A percentile compares a stretch with the other conserved stretches of the same genome.
Conservation (phyloP, 1,284 basidiomycete species). For the Trichosporon ovoides region DNA sequence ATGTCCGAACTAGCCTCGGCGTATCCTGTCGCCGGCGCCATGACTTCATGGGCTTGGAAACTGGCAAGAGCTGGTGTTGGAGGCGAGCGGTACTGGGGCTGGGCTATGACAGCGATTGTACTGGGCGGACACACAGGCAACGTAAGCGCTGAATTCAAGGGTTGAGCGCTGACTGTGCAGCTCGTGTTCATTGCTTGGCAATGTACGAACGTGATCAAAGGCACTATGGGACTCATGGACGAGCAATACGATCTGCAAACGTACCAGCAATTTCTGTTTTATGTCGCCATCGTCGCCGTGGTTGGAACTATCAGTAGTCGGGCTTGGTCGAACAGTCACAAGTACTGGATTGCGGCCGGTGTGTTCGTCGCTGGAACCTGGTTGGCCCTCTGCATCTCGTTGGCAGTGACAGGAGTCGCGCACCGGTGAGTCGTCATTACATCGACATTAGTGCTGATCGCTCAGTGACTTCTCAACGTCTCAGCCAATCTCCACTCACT, state of each 20-base stretch:
- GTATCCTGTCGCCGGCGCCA: conserved; percentile 47
- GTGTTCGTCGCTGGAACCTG: conserved; percentile 26
- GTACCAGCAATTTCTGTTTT: conserved; percentile 42
- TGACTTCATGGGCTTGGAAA: conserved; percentile 49
- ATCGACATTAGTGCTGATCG: not conserved
- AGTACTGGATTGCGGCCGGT: conserved; percentile 40
- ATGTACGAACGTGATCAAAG: conserved; percentile 34
- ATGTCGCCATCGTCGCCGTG: conserved; percentile 36
- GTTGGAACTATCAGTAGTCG: conserved; percentile 39
- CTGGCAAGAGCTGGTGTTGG: conserved; percentile 41
- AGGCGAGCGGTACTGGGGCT: conserved; percentile 46
- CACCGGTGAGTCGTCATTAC: conserved; percentile 21
- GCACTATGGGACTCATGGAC: conserved; percentile 38
- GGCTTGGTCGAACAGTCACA: conserved; percentile 36
- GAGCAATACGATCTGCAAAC: conserved; percentile 25
- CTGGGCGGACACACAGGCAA: conserved; percentile 46
- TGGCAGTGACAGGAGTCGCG: conserved; percentile 32
- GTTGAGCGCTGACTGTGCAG: conserved; percentile 17
- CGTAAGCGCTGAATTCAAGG: conserved; percentile 24
- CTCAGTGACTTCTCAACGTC: conserved; percentile 9
- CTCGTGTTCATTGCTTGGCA: conserved; percentile 43
- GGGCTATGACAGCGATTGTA: conserved; percentile 44
- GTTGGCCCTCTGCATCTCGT: conserved; percentile 36
- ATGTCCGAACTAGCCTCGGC: conserved; percentile 45
- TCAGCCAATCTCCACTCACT: conserved; percentile 19